phyloP scores from a whole-genome alignment of 352 stramenopile genomes.

The Globisporangium alternatum region DNA sequence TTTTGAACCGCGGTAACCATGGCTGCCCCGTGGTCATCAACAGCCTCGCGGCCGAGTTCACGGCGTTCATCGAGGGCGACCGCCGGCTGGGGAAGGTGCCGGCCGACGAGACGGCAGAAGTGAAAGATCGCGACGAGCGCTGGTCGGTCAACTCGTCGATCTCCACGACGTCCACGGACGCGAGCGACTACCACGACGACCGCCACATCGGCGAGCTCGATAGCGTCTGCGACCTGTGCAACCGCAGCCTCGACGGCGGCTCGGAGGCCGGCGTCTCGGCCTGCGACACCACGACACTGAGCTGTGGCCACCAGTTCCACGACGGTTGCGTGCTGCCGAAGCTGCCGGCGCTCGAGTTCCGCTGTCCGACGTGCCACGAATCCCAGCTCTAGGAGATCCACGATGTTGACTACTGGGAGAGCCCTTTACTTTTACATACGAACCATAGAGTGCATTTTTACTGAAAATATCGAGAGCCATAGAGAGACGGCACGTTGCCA shows the following conservation, averaged over 20 bases:
- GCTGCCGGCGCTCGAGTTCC: constrained; percentile 13
- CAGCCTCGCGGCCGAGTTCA: constrained; percentile 27
- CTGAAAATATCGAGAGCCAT: too few relatives aligned
- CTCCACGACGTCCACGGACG: constrained; percentile 10
- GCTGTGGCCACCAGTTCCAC: constrained; percentile 24
- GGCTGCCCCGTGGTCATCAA: constrained; percentile 31
- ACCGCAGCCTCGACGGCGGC: neutral
- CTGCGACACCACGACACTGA: constrained; percentile 17
- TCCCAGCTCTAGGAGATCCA: constrained; percentile 3
- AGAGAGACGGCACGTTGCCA: too few relatives aligned
- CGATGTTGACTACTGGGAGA: too few relatives aligned
- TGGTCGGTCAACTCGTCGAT: constrained; percentile 9
- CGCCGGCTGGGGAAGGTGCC: neutral
- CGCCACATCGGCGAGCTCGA: neutral
- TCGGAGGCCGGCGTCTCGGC: neutral
- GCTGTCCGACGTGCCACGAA: constrained; percentile 17
- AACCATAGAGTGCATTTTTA: too few relatives aligned
- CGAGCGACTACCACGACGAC: constrained; percentile 8
- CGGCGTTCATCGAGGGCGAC: constrained; percentile 15
- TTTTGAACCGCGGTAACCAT: constrained; percentile 39
- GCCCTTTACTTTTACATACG: too few relatives aligned
- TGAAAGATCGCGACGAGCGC: constrained; percentile 1
- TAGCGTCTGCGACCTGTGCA: constrained; percentile 4
- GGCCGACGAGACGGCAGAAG: neutral
- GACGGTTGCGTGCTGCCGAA: constrained; percentile 19